Conservation (phyloP, 148 eudicot genomes). For the Nyssa sinensis region DNA sequence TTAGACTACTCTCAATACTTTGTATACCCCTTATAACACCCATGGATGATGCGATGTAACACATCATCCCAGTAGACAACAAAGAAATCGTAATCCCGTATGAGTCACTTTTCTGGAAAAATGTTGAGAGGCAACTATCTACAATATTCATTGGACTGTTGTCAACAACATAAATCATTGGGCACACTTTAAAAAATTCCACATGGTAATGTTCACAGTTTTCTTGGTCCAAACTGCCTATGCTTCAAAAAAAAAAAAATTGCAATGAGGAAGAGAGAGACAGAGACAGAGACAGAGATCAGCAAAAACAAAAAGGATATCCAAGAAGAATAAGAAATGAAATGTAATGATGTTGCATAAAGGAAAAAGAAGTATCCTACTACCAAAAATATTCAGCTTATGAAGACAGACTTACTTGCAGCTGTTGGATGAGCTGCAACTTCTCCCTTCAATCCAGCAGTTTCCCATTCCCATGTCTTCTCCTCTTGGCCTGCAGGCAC, state of each 20-base stretch:
- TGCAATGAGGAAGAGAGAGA: neutral
- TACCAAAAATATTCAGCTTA: neutral
- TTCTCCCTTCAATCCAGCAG: constrained; percentile 81
- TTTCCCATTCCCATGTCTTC: constrained; percentile 70
- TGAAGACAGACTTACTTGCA: constrained; percentile 53
- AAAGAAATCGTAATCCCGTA: neutral
- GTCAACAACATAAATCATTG: too few species aligned
- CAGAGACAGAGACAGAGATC: neutral
- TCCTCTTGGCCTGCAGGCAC: constrained; percentile 66
- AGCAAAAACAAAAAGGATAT: too few species aligned
- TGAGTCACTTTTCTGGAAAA: neutral
- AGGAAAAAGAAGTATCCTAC: neutral
- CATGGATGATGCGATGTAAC: neutral
- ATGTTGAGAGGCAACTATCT: neutral
- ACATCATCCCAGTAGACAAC: neutral
- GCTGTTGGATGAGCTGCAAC: constrained; percentile 79
- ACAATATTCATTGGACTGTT: neutral
- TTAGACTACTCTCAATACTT: neutral
- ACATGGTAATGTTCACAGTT: neutral
- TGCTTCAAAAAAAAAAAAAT: too few species aligned
- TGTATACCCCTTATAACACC: neutral
- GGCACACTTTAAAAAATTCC: neutral
- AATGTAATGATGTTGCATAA: too few species aligned
- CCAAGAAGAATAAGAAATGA: neutral
- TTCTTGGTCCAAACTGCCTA: neutral